Evolutionary conservation across 202 grass and related monocot species (phyloP), one percentile per base, ranked within the genome.

Genomic region (Schoenoplectus tabernaemontani): DNA sequence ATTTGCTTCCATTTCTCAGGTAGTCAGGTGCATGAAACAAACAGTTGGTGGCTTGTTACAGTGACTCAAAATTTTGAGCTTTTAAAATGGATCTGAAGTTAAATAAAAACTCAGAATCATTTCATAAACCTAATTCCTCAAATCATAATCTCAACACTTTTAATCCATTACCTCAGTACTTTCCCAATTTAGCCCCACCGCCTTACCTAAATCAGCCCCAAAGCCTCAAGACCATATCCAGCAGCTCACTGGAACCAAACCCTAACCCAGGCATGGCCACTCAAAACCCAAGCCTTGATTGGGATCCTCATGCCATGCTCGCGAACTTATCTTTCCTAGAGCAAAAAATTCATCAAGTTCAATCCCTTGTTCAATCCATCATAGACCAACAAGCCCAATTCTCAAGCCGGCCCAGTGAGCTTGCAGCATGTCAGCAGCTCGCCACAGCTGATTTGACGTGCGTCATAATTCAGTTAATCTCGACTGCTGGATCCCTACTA

Each of bases 301-400:
- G 89, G 95, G 89, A 97, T 37, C 95, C 91, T 6, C 85, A 89
- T 20, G 84, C 87, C 73, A 90, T 94, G 82, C 81, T 97, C 51
- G 84, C 81, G 59, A 97, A 89, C 60, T 84, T 97, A 63, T 83
- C 88, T 63, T 90, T 94, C 39, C 80, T 97, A 80, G 95, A 94
- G 69, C 95, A 94, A 68, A 94, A 94, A 85, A 94, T 97, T 79
- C 93, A 94, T 77, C 87, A 97, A 81, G 89, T 94, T 37, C 88
- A 94, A 87, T 91, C 93, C 64, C 82, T 97, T 22, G 89, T 97
- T 79, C 84, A 85, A 76, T 83, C 89, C 39, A 90, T 85, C 65
- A 82, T 74, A 77, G 86, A 61, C 50, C 81, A 71, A 56, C 82
- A 87, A 76, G 86, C 79, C 36, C 89, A 88, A 53, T 80, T 84